These are phyloP conservation scores for Myxozyma lipomycoides DNA, from an alignment of 805 yeast genomes.

Conservation along the genomic window DNA sequence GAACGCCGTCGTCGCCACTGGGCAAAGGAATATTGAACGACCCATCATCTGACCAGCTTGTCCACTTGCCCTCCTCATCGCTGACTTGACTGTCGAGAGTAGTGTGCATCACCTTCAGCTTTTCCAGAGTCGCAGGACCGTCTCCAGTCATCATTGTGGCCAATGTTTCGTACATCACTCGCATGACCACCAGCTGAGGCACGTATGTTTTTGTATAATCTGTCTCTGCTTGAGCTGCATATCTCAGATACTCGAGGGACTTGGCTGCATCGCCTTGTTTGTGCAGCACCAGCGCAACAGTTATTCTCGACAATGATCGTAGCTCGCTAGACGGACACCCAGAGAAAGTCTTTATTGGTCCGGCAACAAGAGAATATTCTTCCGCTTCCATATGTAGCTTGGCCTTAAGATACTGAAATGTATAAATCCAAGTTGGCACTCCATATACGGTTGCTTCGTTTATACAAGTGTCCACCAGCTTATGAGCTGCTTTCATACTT, in stretches of 20 bases:
- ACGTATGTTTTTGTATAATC: slow-evolving; percentile 21
- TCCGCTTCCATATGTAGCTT: slow-evolving; percentile 1
- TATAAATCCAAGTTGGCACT: slow-evolving; percentile 13
- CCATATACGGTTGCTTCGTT: slow-evolving; percentile 16
- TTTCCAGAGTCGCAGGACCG: background rate
- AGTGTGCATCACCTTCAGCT: slow-evolving; percentile 8
- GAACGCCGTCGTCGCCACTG: background rate
- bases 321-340: slow-evolving; percentile 20
- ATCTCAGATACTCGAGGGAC: slow-evolving; percentile 9
- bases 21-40: slow-evolving; percentile 16
- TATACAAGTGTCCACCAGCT: slow-evolving; percentile 12
- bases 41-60: slow-evolving; percentile 21
- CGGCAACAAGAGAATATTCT: slow-evolving; percentile 1
- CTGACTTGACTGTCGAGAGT: slow-evolving; percentile 10
- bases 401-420: slow-evolving; percentile 14
- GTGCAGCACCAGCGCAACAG: slow-evolving; percentile 9
- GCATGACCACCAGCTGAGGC: slow-evolving; percentile 22
- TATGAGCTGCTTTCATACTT: slow-evolving; percentile 18
- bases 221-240: slow-evolving; percentile 19
- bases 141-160: slow-evolving; percentile 1
- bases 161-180: slow-evolving; percentile 8
- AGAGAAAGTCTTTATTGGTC: slow-evolving; percentile 7
- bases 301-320: slow-evolving; percentile 9
- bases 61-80: slow-evolving; percentile 16
- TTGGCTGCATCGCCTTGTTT: slow-evolving; percentile 7